A percentile compares a stretch with the other conserved stretches of the same genome.
These are phyloP conservation scores for Agrocybe chaxingu DNA, from an alignment of 768 basidiomycete species.

Conservation along the genomic window DNA sequence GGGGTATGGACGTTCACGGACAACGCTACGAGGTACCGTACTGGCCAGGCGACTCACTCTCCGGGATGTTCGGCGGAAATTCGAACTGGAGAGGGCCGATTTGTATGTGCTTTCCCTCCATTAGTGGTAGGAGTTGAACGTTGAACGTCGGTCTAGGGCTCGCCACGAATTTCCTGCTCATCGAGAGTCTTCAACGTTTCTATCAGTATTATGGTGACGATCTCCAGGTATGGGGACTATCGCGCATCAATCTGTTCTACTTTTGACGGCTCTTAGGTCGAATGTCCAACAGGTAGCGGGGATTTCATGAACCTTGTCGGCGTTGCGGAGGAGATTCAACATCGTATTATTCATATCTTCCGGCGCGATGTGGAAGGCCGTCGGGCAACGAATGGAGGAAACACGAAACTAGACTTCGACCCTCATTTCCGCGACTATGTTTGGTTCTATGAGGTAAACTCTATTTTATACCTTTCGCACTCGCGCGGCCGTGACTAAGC, in stretches of 20 bases:
- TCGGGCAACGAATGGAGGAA: constrained; percentile 90
- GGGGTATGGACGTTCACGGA: constrained; percentile 93
- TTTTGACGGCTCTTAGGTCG: constrained; percentile 44
- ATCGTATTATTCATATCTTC: constrained; percentile 98
- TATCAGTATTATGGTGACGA: constrained; percentile 97
- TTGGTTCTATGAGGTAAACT: constrained; percentile 85
- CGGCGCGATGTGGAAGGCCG: constrained; percentile 85
- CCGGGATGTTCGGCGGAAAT: constrained; percentile 98
- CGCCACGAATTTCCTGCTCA: constrained; percentile 92
- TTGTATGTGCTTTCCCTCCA: constrained; percentile 40
- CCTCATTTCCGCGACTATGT: constrained; percentile 97
- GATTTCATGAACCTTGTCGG: constrained; percentile 94
- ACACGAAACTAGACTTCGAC: constrained; percentile 82
- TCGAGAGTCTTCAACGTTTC: constrained; percentile 95
- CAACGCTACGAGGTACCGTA: constrained; percentile 90
- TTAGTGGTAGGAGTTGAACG: not conserved
- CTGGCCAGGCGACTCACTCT: constrained; percentile 97
- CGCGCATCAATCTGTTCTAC: not conserved
- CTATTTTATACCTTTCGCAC: not conserved
- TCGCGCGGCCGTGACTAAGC: not conserved
- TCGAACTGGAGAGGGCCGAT: constrained; percentile 97
- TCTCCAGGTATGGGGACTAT: constrained; percentile 48
- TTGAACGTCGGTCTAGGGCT: constrained; percentile 57
- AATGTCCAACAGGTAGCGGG: constrained; percentile 96
- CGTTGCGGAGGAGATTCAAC: constrained; percentile 97